phyloP scores from a whole-genome alignment of 768 basidiomycete genomes.

The Naganishia vishniacii region DNA sequence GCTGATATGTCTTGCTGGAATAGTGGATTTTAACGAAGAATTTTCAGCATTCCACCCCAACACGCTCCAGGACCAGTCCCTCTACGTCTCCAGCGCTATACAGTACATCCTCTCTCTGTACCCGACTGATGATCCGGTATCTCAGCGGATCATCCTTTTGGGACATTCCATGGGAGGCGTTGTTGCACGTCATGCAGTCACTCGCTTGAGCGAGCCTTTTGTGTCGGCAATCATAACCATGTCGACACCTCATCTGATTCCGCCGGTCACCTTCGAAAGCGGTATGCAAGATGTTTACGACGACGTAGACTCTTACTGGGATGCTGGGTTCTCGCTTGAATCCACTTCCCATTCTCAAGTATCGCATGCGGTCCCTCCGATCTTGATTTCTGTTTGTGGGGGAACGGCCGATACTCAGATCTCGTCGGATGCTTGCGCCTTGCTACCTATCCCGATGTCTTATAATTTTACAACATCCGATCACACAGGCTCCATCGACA shows the following conservation, averaged over 20 bases:
- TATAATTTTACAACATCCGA: slow-evolving; percentile 9
- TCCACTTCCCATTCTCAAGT: slow-evolving; percentile 45
- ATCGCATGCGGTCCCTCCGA: slow-evolving; percentile 55
- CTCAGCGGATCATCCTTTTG: slow-evolving; percentile 60
- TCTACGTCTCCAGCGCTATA: slow-evolving; percentile 67
- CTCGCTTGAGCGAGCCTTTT: slow-evolving; percentile 55
- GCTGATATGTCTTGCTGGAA: neutral
- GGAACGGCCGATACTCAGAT: slow-evolving; percentile 89
- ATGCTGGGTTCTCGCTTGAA: slow-evolving; percentile 19
- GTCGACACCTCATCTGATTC: slow-evolving; percentile 83
- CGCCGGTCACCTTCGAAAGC: slow-evolving; percentile 80
- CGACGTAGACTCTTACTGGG: slow-evolving; percentile 48
- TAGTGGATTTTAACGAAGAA: slow-evolving; percentile 96
- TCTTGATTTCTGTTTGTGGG: slow-evolving; percentile 77
- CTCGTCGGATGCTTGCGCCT: slow-evolving; percentile 77
- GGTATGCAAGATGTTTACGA: slow-evolving; percentile 71
- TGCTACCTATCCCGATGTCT: slow-evolving; percentile 48
- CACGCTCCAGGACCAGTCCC: slow-evolving; percentile 74
- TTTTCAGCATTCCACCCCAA: slow-evolving; percentile 89
- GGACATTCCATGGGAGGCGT: slow-evolving; percentile 98
- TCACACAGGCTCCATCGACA: slow-evolving; percentile 53
- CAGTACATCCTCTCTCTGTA: slow-evolving; percentile 75
- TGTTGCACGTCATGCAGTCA: slow-evolving; percentile 67
- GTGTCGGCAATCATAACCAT: slow-evolving; percentile 78
- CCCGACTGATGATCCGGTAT: slow-evolving; percentile 50